These are phyloP conservation scores for Hibiscus tridactylites DNA, from an alignment of 345 rosid species.

Conservation along the genomic window DNA sequence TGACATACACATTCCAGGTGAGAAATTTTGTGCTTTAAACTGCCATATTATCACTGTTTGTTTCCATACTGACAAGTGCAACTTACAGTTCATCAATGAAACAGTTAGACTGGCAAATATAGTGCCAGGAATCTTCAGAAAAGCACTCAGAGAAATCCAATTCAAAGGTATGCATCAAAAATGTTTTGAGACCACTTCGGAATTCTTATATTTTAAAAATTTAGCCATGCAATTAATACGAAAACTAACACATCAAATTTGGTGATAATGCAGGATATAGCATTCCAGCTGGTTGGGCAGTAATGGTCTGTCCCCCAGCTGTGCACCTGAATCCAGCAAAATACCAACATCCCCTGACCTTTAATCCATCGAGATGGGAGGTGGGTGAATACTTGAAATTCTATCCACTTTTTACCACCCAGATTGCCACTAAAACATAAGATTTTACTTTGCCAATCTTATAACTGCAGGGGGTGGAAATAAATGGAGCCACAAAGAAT, in stretches of 20 bases:
- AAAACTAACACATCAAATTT: constrained; percentile 6
- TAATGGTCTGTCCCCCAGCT: constrained; percentile 94
- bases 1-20: constrained; percentile 94
- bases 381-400: constrained; percentile 30
- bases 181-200: neutral
- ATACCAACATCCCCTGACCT: constrained; percentile 66
- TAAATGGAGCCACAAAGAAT: constrained; percentile 51
- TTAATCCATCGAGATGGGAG: constrained; percentile 91
- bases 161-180: constrained; percentile 58
- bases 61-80: constrained; percentile 9
- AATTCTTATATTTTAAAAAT: neutral
- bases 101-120: constrained; percentile 90
- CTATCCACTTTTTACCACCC: neutral
- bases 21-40: neutral
- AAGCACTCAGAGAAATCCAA: constrained; percentile 56
- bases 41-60: neutral
- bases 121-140: constrained; percentile 92
- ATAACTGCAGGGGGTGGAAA: constrained; percentile 44
- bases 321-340: constrained; percentile 68
- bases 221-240: neutral
- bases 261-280: constrained; percentile 55
- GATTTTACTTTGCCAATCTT: neutral
- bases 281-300: constrained; percentile 88
- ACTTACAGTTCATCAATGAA: constrained; percentile 77
- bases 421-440: constrained; percentile 4